phyloP scores from a whole-genome alignment of 2,329 filamentous ascomycete species.

The Aschersonia sp. region DNA sequence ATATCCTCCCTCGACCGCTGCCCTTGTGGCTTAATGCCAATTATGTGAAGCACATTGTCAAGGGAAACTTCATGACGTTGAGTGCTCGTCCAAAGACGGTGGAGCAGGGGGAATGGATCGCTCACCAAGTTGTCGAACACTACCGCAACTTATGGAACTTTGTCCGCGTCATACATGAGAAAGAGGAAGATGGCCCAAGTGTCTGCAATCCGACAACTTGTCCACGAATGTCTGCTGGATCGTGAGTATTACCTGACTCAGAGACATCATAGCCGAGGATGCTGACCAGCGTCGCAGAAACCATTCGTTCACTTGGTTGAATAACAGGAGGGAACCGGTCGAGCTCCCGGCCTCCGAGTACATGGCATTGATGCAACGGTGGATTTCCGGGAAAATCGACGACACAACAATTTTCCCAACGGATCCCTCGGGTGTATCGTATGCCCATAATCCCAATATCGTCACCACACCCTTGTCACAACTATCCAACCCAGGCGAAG shows the following conservation, averaged over 20 bases:
- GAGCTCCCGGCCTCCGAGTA: slow-evolving; percentile 89
- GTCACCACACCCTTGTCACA: slow-evolving; percentile 46
- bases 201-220: slow-evolving; percentile 78
- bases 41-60: slow-evolving; percentile 77
- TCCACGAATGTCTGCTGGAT: slow-evolving; percentile 85
- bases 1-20: slow-evolving; percentile 50
- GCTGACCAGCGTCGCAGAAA: slow-evolving; percentile 34
- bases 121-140: slow-evolving; percentile 91
- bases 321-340: slow-evolving; percentile 72
- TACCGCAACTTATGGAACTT: slow-evolving; percentile 81
- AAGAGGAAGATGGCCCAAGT: slow-evolving; percentile 60
- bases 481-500: slow-evolving; percentile 44
- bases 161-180: slow-evolving; percentile 75
- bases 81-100: slow-evolving; percentile 87
- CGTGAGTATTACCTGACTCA: slow-evolving; percentile 43
- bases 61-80: slow-evolving; percentile 93
- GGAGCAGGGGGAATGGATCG: slow-evolving; percentile 89
- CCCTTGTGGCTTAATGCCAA: slow-evolving; percentile 63
- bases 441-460: slow-evolving; percentile 45
- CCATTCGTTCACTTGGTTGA: slow-evolving; percentile 93
- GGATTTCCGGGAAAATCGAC: slow-evolving; percentile 92
- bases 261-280: not conserved
- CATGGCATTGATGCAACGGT: slow-evolving; percentile 89
- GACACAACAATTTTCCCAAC: slow-evolving; percentile 84
- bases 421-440: slow-evolving; percentile 57